Percentiles rank a stretch among this genome's conserved stretches.
Evolutionary conservation across 179 eudicot genomes (phyloP).

Genomic region (Silene noctiflora): DNA sequence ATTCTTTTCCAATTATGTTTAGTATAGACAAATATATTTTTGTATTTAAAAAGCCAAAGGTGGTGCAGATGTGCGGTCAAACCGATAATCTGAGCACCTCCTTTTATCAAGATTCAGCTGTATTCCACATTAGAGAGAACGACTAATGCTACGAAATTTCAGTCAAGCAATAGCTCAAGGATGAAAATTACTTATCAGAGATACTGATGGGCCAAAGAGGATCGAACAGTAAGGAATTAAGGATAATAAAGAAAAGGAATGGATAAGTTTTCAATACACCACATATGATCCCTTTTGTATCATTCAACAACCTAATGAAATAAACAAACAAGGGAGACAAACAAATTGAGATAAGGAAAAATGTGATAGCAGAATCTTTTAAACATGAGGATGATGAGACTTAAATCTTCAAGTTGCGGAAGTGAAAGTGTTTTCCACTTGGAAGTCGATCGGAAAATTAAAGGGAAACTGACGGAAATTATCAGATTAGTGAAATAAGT

Average conservation of each 20-base stretch:
- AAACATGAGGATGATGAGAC: conserved; percentile 7
- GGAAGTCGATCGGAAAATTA: not conserved
- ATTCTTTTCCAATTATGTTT: conserved; percentile 33
- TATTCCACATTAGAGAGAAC: conserved; percentile 14
- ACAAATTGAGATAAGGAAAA: conserved; percentile 14
- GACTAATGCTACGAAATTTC: not conserved
- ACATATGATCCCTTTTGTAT: conserved; percentile 20
- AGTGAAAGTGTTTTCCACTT: not conserved
- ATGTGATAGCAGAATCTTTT: conserved; percentile 1
- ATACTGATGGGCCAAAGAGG: conserved; percentile 17
- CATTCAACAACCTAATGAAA: conserved; percentile 14
- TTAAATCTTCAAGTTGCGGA: not conserved
- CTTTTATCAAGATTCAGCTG: conserved; percentile 20
- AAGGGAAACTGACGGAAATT: not conserved
- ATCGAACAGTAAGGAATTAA: not conserved
- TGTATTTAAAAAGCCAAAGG: conserved; percentile 28
- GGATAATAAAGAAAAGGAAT: conserved; percentile 1
- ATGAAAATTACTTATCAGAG: conserved; percentile 18
- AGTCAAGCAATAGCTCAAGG: conserved; percentile 16
- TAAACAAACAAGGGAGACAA: conserved; percentile 16
- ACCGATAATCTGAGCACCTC: conserved; percentile 25
- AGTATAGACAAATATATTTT: conserved; percentile 28
- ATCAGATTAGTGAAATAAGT: conserved; percentile 9
- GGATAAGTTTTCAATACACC: conserved; percentile 25
- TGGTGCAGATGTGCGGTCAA: not conserved